Percentiles rank a stretch among this genome's conserved stretches.
Conservation (phyloP, 257 asterid species). For the Verbena officinalis region DNA sequence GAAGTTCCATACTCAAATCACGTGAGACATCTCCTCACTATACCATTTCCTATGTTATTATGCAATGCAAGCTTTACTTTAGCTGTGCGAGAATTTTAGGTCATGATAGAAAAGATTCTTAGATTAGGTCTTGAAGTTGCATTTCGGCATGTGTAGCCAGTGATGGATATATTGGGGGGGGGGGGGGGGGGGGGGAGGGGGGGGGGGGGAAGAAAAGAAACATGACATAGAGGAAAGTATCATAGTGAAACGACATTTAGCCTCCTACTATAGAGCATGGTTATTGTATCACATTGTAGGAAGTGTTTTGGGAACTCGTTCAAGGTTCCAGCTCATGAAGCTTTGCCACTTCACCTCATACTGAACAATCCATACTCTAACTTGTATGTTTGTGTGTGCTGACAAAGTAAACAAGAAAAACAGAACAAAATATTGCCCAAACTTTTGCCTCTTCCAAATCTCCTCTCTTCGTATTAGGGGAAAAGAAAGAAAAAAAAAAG, state of each 20-base stretch:
- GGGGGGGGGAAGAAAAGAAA: too few species aligned
- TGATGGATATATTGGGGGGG: conserved; percentile 1
- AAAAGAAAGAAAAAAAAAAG: neutral
- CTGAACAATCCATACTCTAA: neutral
- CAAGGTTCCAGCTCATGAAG: neutral
- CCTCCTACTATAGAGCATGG: conserved; percentile 8
- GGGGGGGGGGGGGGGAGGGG: too few species aligned
- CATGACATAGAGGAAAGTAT: neutral
- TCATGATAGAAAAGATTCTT: conserved; percentile 2
- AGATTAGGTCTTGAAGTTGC: conserved; percentile 23
- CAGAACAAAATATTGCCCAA: neutral
- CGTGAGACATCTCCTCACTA: neutral
- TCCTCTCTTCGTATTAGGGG: too few species aligned
- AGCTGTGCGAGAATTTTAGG: neutral
- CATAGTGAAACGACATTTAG: neutral
- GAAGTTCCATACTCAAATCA: conserved; percentile 8
- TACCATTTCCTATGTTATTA: neutral
- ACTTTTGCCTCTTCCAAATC: neutral
- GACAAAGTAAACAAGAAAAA: neutral
- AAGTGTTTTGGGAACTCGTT: neutral
- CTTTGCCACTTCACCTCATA: neutral
- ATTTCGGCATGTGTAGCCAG: conserved; percentile 11
- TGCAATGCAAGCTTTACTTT: neutral
- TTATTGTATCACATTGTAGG: conserved; percentile 16
- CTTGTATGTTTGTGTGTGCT: neutral